A percentile compares a stretch with the other conserved stretches of the same genome.
These are phyloP conservation scores for Aspergillus funiculosus DNA, from an alignment of 495 filamentous ascomycete species.

Conservation along the genomic window DNA sequence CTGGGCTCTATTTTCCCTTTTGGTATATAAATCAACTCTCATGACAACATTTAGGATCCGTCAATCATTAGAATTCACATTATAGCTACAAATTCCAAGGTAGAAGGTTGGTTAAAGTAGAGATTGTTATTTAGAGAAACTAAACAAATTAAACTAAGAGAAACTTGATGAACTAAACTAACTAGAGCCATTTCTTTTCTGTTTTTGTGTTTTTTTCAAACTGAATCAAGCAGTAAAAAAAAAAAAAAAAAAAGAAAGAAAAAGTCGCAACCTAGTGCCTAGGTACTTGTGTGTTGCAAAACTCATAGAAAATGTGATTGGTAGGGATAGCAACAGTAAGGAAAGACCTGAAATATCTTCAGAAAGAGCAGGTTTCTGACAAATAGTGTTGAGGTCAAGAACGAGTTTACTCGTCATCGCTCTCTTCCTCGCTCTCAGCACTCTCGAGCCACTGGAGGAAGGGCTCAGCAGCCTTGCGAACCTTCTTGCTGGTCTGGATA, in stretches of 20 bases:
- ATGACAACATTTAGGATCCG: no score
- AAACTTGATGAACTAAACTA: not conserved
- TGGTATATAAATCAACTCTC: not conserved
- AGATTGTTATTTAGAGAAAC: conserved; percentile 4
- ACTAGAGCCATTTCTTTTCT: not conserved
- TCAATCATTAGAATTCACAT: no score
- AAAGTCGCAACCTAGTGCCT: conserved; percentile 5
- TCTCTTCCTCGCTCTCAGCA: conserved; percentile 83
- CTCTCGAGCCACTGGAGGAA: conserved; percentile 92
- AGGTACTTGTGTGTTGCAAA: no score
- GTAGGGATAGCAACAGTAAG: conserved; percentile 6
- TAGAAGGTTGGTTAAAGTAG: conserved; percentile 2
- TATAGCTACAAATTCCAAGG: no score
- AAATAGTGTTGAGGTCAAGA: not conserved
- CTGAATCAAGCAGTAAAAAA: not conserved
- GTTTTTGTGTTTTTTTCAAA: not conserved
- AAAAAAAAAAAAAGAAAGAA: not conserved
- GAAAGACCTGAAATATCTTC: conserved; percentile 1
- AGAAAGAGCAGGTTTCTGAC: not conserved
- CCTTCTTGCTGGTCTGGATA: conserved; percentile 81
- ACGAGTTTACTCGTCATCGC: conserved; percentile 42
- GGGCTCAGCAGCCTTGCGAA: conserved; percentile 86
- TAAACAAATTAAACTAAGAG: no score
- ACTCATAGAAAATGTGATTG: conserved; percentile 11
- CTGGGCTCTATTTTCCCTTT: no score